These are phyloP conservation scores for Cladosporium sp. DNA, from an alignment of 2,329 filamentous ascomycete genomes.

Conservation along the genomic window DNA sequence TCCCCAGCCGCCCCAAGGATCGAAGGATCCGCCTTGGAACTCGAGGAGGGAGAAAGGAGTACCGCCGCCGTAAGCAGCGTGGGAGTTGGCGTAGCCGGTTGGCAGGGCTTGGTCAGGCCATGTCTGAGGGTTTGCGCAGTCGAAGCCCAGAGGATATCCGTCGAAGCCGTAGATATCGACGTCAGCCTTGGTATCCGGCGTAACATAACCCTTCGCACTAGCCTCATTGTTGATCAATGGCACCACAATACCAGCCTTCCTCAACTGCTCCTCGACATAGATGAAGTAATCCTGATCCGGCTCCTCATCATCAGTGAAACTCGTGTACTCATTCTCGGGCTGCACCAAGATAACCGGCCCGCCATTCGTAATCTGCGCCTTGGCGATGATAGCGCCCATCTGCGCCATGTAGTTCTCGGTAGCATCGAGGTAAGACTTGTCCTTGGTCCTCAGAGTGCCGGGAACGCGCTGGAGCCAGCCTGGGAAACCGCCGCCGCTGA, in stretches of 20 bases:
- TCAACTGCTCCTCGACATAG: slow-evolving; percentile 68
- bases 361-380: slow-evolving; percentile 78
- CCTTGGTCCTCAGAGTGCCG: slow-evolving; percentile 64
- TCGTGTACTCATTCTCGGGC: slow-evolving; percentile 78
- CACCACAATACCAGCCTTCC: slow-evolving; percentile 56
- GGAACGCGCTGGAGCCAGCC: slow-evolving; percentile 75
- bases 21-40: slow-evolving; percentile 57
- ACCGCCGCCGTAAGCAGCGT: slow-evolving; percentile 62
- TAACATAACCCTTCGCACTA: slow-evolving; percentile 60
- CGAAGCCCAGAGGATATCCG: slow-evolving; percentile 60
- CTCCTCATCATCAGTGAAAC: slow-evolving; percentile 49
- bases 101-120: slow-evolving; percentile 64
- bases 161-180: slow-evolving; percentile 68
- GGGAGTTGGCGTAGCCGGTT: slow-evolving; percentile 56
- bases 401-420: slow-evolving; percentile 68
- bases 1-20: slow-evolving; percentile 71
- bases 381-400: slow-evolving; percentile 68
- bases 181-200: slow-evolving; percentile 59
- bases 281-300: slow-evolving; percentile 70
- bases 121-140: slow-evolving; percentile 61
- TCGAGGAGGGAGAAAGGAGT: slow-evolving; percentile 68
- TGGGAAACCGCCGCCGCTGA: slow-evolving; percentile 74
- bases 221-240: slow-evolving; percentile 72
- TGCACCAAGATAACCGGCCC: slow-evolving; percentile 79
- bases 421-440: slow-evolving; percentile 63